Base-by-base conservation (phyloP, 2,329 filamentous ascomycete species). In the Huntiella abstrusa region DNA sequence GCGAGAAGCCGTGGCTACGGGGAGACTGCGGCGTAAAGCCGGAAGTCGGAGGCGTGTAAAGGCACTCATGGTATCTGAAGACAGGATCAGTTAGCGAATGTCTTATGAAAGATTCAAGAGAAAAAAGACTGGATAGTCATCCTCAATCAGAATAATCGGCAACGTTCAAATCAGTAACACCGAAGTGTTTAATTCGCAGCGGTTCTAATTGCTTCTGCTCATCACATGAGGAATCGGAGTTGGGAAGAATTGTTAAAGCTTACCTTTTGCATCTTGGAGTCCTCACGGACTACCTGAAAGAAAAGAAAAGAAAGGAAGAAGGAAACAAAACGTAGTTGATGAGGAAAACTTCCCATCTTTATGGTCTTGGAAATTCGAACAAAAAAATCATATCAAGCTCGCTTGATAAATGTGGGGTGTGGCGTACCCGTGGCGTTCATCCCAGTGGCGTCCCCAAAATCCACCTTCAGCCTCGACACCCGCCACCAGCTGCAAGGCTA, bases 141-240 rank as follows among this genome's bases (percentile, higher is more conserved):
- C 17, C 22, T 7, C 3, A 43, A 49, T 17, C 32, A 17, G n/a
- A 35, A 50, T 45, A 41, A 46, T 39, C 41, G 43, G 43, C 48
- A 50, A 58, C 56, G 54, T 57, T 64, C 47, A 60, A 58, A 63
- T 66, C 64, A 65, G 52, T 38, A 62, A 61, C 62, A 62, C 61
- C 59, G 59, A 56, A 60, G 59, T 62, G 59, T 60, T 67, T 62
- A 65, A 64, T 63, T 64, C 22, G 64, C 64, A 67, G 64, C 64
- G 64, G 64, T 67, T 66, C 64, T 67, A 62, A 65, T 45, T 51
- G 51, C 51, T 54, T 53, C 47, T 51, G 45, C 52, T 65, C 63
- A 67, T 67, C 64, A 67, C 61, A 49, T 49, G 55, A 47, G 45
- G 19, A 17, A 43, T 38, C 17, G 15, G 5, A 15, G 4, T 3